Percentiles rank a stretch among this genome's conserved stretches.
phyloP scores from a whole-genome alignment of 352 stramenopile species.

The Phytopythium mirpurense region DNA sequence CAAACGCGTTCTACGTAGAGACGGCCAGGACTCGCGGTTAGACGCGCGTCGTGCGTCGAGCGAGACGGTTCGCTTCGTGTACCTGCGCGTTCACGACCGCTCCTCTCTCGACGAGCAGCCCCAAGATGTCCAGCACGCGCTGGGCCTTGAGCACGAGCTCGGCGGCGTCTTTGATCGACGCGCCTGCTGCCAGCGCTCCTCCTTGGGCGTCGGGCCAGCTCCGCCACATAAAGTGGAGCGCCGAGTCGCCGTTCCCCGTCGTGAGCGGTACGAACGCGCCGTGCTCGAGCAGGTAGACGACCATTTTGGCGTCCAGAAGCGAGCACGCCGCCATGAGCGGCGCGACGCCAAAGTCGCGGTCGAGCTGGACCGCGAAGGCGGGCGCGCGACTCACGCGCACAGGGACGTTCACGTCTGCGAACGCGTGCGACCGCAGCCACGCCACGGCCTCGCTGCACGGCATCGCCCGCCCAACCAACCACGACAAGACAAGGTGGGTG shows the following conservation, averaged over 20 bases:
- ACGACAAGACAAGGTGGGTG: too few species aligned
- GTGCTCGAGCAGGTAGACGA: conserved; percentile 37
- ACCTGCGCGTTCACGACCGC: conserved; percentile 55
- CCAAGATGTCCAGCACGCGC: conserved; percentile 33
- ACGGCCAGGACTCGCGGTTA: background rate
- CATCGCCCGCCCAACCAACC: too few species aligned
- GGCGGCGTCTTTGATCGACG: conserved; percentile 23
- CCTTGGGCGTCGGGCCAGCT: conserved; percentile 20
- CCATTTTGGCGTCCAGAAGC: conserved; percentile 42
- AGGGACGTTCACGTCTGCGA: conserved; percentile 64
- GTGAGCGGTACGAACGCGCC: conserved; percentile 39
- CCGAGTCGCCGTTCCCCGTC: conserved; percentile 64
- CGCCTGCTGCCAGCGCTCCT: conserved; percentile 2
- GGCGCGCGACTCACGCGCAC: conserved; percentile 13
- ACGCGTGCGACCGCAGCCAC: conserved; percentile 56
- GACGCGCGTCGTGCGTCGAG: background rate
- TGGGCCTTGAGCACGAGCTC: conserved; percentile 27
- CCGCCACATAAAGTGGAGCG: conserved; percentile 59
- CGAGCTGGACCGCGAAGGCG: conserved; percentile 9
- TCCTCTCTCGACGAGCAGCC: conserved; percentile 24
- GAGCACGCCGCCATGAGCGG: conserved; percentile 69
- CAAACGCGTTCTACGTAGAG: conserved; percentile 47
- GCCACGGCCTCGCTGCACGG: conserved; percentile 44
- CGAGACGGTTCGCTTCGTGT: background rate
- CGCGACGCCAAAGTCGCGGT: conserved; percentile 40